A percentile compares a stretch with the other conserved stretches of the same genome.
Evolutionary conservation across 2,329 filamentous ascomycete genomes (phyloP).

Genomic region (Orbilia ellipsospora): DNA sequence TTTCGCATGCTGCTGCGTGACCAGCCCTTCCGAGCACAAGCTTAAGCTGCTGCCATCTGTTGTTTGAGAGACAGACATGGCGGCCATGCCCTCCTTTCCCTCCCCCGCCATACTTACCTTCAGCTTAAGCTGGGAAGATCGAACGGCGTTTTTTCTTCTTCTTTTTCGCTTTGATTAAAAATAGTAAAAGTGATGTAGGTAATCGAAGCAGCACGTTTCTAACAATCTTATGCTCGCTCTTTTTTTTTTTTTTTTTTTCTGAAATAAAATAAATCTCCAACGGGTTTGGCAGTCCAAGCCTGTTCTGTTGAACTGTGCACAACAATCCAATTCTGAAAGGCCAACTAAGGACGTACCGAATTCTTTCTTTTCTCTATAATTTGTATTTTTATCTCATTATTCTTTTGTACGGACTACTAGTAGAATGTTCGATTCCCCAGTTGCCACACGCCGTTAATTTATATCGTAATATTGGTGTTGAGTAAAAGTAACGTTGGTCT

Average conservation of each 20-base stretch:
- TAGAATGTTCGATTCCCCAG: neutral
- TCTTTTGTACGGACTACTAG: conserved; percentile 1
- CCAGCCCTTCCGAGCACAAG: conserved; percentile 36
- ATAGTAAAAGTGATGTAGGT: conserved; percentile 22
- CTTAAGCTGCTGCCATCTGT: conserved; percentile 38
- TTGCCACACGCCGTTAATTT: neutral
- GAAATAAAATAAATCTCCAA: neutral
- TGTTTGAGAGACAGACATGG: conserved; percentile 22
- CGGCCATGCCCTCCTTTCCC: neutral
- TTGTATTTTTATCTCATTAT: conserved; percentile 2
- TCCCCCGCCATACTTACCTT: conserved; percentile 4
- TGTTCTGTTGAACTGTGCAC: conserved; percentile 8
- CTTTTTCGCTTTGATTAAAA: conserved; percentile 36
- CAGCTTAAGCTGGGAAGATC: conserved; percentile 22
- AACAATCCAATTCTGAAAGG: conserved; percentile 19
- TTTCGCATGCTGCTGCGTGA: conserved; percentile 53
- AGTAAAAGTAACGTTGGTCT: conserved; percentile 26
- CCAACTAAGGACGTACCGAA: conserved; percentile 33
- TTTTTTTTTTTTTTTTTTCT: neutral
- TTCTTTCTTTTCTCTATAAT: conserved; percentile 8
- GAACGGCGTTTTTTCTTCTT: conserved; percentile 12
- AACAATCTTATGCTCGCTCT: neutral
- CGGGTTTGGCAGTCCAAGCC: conserved; percentile 17
- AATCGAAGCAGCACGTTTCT: conserved; percentile 3
- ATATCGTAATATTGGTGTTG: conserved; percentile 29